Percentiles rank a stretch among this genome's conserved stretches.
Conservation (phyloP, 805 yeast species). For the Tetrapisispora iriomotensis region DNA sequence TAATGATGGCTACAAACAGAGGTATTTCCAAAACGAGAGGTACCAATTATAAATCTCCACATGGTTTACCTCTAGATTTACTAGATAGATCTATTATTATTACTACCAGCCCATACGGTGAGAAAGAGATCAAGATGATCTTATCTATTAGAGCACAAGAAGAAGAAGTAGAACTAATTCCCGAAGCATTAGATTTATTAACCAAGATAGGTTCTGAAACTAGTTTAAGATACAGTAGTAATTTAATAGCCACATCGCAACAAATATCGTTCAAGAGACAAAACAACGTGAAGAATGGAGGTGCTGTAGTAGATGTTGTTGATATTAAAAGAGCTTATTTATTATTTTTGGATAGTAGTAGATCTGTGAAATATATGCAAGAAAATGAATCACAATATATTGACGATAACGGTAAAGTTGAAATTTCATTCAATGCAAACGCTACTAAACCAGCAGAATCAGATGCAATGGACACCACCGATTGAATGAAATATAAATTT, state of each 20-base stretch:
- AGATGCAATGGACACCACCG: slow-evolving; percentile 29
- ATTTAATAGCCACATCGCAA: slow-evolving; percentile 81
- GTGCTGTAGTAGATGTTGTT: slow-evolving; percentile 51
- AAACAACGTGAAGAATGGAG: slow-evolving; percentile 11
- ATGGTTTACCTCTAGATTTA: slow-evolving; percentile 93
- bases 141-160: slow-evolving; percentile 84
- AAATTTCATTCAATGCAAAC: slow-evolving; percentile 32
- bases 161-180: slow-evolving; percentile 78
- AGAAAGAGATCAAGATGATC: slow-evolving; percentile 79
- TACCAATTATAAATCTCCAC: slow-evolving; percentile 87
- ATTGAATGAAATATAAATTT: slow-evolving; percentile 9
- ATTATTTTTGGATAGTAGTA: slow-evolving; percentile 76
- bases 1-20: slow-evolving; percentile 95
- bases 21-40: slow-evolving; percentile 93
- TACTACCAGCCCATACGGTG: slow-evolving; percentile 68
- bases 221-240: slow-evolving; percentile 84
- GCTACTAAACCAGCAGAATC: slow-evolving; percentile 9
- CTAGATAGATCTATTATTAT: slow-evolving; percentile 90
- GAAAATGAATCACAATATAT: slow-evolving; percentile 60
- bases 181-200: slow-evolving; percentile 76
- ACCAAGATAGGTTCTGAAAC: slow-evolving; percentile 88
- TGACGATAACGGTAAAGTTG: slow-evolving; percentile 69
- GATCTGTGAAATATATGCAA: slow-evolving; percentile 80
- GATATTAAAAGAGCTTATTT: slow-evolving; percentile 84
- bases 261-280: slow-evolving; percentile 80